Conservation (phyloP, 2,329 filamentous ascomycete genomes). For the Aureobasidium mangrovei region DNA sequence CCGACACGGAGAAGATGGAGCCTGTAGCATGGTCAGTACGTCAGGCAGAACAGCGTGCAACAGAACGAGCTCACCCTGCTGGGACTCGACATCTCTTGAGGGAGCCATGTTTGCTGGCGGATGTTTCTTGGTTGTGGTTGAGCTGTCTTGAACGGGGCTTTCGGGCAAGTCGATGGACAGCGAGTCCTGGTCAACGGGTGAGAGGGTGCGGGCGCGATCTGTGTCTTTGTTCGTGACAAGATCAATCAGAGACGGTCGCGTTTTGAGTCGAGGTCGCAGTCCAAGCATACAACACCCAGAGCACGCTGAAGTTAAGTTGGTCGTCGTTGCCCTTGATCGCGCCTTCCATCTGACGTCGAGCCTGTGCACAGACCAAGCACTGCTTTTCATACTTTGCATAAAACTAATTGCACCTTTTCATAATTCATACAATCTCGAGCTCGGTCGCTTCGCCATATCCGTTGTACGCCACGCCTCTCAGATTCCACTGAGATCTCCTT, state of each 20-base stretch:
- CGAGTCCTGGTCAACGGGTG: constrained; percentile 17
- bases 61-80: not conserved
- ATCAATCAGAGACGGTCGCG: constrained; percentile 54
- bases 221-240: constrained; percentile 46
- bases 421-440: constrained; percentile 34
- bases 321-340: not conserved
- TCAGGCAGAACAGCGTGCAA: not conserved
- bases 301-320: not conserved
- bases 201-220: constrained; percentile 31
- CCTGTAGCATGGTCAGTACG: constrained; percentile 33
- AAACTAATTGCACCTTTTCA: not conserved
- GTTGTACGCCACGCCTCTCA: constrained; percentile 52
- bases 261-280: constrained; percentile 49
- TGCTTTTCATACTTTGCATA: not conserved
- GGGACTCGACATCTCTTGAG: constrained; percentile 10
- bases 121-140: not conserved
- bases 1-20: constrained; percentile 63
- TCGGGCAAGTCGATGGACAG: constrained; percentile 22
- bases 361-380: not conserved
- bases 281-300: constrained; percentile 35
- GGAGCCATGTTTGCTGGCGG: not conserved
- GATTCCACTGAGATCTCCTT: constrained; percentile 50
- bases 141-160: constrained; percentile 17
- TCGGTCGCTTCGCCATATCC: constrained; percentile 48
- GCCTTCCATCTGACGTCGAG: constrained; percentile 8